Percentiles rank a stretch among this genome's conserved stretches.
These are phyloP conservation scores for Suillus occidentalis DNA, from an alignment of 768 basidiomycete species.

Conservation along the genomic window DNA sequence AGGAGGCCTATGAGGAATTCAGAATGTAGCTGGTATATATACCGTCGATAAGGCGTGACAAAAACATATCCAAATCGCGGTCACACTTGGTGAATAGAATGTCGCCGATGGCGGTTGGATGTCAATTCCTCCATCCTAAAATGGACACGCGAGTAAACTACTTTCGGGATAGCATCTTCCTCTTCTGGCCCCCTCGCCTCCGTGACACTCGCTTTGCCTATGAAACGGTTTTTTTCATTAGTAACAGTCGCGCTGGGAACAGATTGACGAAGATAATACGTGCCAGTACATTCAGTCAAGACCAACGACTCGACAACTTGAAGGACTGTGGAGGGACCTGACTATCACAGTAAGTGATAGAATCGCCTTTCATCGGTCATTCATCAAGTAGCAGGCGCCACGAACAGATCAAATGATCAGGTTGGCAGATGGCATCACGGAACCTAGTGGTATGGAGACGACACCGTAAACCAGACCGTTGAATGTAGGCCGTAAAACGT, in stretches of 20 bases:
- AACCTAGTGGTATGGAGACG: background rate
- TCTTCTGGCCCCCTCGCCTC: constrained; percentile 15
- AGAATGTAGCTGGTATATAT: constrained; percentile 25
- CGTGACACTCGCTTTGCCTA: constrained; percentile 22
- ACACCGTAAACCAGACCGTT: background rate
- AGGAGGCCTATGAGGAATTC: constrained; percentile 12
- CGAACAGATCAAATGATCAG: background rate
- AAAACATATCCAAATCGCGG: constrained; percentile 36
- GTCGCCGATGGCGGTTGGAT: constrained; percentile 19
- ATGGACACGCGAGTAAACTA: background rate
- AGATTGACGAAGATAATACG: background rate
- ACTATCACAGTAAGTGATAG: background rate
- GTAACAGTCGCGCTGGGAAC: constrained; percentile 5
- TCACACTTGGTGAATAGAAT: constrained; percentile 20
- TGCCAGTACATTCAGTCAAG: background rate
- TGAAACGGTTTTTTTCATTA: background rate
- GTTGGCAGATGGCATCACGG: background rate
- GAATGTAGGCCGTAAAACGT: background rate
- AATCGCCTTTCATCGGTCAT: background rate
- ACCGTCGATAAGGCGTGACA: constrained; percentile 30
- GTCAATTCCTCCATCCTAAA: constrained; percentile 15
- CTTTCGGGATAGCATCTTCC: background rate
- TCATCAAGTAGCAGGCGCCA: background rate
- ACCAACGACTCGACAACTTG: background rate
- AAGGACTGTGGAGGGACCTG: background rate